Conservation (phyloP, 371 early-diverging fungal genomes). For the Globomyces sp. region DNA sequence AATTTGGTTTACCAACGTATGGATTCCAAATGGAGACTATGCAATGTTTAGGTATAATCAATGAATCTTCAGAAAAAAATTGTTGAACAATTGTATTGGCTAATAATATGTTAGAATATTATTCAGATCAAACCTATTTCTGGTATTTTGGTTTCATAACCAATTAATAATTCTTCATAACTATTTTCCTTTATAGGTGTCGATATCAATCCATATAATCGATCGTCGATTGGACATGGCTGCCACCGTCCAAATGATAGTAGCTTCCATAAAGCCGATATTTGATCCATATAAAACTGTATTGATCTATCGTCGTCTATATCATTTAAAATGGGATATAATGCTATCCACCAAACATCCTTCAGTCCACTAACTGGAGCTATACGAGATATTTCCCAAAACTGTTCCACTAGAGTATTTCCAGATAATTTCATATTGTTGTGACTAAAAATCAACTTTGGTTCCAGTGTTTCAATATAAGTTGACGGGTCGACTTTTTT, state of each 20-base stretch:
- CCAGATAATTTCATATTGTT: neutral
- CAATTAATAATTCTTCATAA: neutral
- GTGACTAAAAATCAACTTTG: constrained; percentile 2
- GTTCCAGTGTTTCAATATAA: neutral
- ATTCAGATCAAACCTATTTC: neutral
- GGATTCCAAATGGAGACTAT: constrained; percentile 6
- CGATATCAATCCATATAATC: neutral
- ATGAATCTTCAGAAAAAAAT: neutral
- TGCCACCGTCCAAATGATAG: constrained; percentile 5
- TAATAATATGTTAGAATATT: neutral
- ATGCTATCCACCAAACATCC: constrained; percentile 5
- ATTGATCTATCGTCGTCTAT: neutral
- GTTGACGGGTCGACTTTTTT: neutral
- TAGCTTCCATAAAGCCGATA: neutral
- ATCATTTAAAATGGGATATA: neutral
- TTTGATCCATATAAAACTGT: neutral
- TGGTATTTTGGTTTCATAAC: neutral
- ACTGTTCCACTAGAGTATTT: neutral
- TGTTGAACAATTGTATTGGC: constrained; percentile 5
- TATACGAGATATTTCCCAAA: constrained; percentile 10
- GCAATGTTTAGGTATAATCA: neutral
- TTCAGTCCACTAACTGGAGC: constrained; percentile 9
- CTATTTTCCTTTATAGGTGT: neutral
- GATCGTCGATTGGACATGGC: neutral
- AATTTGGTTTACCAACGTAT: neutral